Evolutionary conservation across 257 asterid genomes (phyloP).

Genomic region (Vinca minor): DNA sequence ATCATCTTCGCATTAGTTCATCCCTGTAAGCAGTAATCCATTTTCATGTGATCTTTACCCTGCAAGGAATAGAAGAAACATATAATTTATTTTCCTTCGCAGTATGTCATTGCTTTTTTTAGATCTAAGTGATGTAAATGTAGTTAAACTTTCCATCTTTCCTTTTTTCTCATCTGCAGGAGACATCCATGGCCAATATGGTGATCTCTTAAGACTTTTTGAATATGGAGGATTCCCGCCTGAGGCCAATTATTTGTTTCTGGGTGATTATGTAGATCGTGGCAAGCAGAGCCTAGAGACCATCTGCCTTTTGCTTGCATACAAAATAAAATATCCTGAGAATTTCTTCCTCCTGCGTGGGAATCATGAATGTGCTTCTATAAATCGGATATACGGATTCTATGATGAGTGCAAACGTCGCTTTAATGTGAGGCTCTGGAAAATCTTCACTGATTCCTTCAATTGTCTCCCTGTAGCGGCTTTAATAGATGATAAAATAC

Average conservation of each 20-base stretch:
- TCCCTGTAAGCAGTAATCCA: neutral
- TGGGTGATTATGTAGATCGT: slow-evolving; percentile 72
- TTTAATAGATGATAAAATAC: slow-evolving; percentile 63
- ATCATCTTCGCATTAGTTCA: neutral
- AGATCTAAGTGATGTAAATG: neutral
- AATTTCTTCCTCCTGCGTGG: slow-evolving; percentile 69
- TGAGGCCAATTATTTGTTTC: slow-evolving; percentile 63
- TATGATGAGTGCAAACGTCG: slow-evolving; percentile 72
- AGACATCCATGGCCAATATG: slow-evolving; percentile 69
- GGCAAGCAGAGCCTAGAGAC: slow-evolving; percentile 73
- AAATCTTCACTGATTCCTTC: slow-evolving; percentile 58
- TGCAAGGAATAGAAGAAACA: neutral
- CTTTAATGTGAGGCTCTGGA: slow-evolving; percentile 60
- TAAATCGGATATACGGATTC: slow-evolving; percentile 66
- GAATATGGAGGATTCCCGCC: slow-evolving; percentile 76
- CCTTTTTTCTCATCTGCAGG: slow-evolving; percentile 32
- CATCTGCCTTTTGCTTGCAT: slow-evolving; percentile 66
- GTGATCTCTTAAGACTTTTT: slow-evolving; percentile 63
- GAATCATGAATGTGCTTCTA: slow-evolving; percentile 68
- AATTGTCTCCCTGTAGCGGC: slow-evolving; percentile 79
- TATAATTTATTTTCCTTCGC: neutral
- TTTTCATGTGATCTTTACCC: neutral
- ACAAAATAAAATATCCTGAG: slow-evolving; percentile 69
- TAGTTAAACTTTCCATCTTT: neutral
- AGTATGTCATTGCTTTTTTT: neutral